phyloP scores from a whole-genome alignment of 768 basidiomycete species.

The Mycena pura region DNA sequence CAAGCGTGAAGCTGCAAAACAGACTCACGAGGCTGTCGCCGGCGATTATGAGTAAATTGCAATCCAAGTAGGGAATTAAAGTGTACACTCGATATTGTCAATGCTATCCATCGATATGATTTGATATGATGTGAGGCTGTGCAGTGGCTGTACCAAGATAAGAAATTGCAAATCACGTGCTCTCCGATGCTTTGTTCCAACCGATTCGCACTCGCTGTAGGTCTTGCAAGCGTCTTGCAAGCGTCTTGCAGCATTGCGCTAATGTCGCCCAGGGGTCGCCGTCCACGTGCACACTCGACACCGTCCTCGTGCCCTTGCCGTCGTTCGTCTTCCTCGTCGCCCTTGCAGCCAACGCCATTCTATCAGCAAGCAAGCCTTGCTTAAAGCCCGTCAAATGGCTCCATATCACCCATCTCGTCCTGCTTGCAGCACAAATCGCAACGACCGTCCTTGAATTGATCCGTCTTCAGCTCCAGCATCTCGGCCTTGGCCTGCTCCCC shows the following conservation, averaged over 20 bases:
- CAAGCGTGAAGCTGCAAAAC: conserved; percentile 46
- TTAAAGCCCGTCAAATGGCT: conserved; percentile 27
- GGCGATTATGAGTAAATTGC: too few relatives aligned
- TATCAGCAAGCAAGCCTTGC: background rate
- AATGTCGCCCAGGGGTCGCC: conserved; percentile 34
- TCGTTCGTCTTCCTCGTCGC: conserved; percentile 34
- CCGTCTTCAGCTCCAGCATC: conserved; percentile 32
- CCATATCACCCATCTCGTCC: conserved; percentile 33
- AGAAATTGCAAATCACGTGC: too few relatives aligned
- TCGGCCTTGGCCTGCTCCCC: conserved; percentile 39
- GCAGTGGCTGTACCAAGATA: too few relatives aligned
- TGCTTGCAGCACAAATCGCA: conserved; percentile 31
- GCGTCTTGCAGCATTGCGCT: background rate
- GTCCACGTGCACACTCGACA: conserved; percentile 39
- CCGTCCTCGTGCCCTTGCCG: conserved; percentile 34
- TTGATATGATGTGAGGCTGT: too few relatives aligned
- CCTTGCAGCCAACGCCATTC: conserved; percentile 6
- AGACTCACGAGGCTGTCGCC: too few relatives aligned
- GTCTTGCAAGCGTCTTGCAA: background rate
- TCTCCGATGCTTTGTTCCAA: conserved; percentile 32
- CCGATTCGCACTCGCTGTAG: conserved; percentile 28
- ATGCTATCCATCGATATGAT: background rate
- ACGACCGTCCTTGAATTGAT: conserved; percentile 40
- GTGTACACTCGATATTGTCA: too few relatives aligned
- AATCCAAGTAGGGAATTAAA: too few relatives aligned